These are phyloP conservation scores for Tetraselmis striata DNA, from an alignment of 139 green algal species.

Conservation along the genomic window DNA sequence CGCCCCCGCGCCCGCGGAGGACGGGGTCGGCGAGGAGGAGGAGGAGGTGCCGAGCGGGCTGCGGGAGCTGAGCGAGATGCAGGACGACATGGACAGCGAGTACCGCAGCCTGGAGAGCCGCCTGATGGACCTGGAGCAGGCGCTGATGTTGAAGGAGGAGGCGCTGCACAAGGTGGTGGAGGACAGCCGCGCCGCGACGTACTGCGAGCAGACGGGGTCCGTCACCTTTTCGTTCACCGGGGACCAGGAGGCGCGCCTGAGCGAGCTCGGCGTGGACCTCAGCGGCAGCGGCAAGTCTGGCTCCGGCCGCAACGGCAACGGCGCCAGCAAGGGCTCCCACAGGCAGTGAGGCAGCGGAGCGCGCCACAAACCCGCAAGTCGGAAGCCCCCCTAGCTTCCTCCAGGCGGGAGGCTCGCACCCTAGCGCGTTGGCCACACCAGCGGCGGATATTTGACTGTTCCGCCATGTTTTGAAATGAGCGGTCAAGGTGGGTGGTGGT, in stretches of 20 bases:
- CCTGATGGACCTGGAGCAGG: background rate
- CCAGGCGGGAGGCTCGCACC: too few relatives aligned
- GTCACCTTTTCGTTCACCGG: background rate
- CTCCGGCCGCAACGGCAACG: too few relatives aligned
- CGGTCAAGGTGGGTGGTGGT: too few relatives aligned
- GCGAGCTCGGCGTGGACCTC: background rate
- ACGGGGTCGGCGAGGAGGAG: background rate
- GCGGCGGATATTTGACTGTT: too few relatives aligned
- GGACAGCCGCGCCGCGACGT: background rate
- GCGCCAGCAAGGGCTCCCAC: too few relatives aligned
- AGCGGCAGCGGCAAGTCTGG: too few relatives aligned
- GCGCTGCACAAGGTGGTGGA: background rate
- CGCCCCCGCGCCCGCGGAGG: background rate
- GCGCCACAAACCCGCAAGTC: too few relatives aligned
- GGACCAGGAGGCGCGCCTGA: background rate
- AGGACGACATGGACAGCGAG: background rate
- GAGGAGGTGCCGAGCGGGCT: background rate
- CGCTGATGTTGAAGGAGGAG: background rate
- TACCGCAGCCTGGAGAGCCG: background rate
- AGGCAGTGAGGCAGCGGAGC: too few relatives aligned
- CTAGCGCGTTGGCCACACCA: too few relatives aligned
- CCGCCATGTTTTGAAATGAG: too few relatives aligned
- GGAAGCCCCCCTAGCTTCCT: too few relatives aligned
- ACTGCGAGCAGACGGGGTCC: background rate
- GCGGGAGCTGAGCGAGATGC: background rate